Evolutionary conservation across 257 asterid species (phyloP), one percentile per base, ranked within the genome.

Genomic region (Ilex aquifolium): DNA sequence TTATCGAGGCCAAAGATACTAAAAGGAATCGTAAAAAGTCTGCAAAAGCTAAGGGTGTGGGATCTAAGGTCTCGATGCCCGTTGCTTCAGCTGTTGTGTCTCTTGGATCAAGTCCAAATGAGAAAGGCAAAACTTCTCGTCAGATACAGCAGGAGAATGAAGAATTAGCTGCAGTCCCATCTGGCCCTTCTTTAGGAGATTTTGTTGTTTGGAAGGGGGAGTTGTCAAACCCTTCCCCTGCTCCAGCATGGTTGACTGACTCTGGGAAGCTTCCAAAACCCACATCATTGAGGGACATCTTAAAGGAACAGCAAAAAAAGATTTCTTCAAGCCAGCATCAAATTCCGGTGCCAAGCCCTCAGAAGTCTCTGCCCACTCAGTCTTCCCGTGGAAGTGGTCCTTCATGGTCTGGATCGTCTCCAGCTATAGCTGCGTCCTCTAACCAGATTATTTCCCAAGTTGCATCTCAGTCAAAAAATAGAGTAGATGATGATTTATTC

Each of bases 181-280:
- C 95, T 30, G 99, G 95, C 36, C 95, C 96, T 60, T 93, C 97
- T 27, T 76, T 92, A 21, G 97, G 97, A 44, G 99, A 93, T 82
- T 93, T 79, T 82, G 95, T 93, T 68, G 52, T 78, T 32, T 87
- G 96, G 96, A 89, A 85, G 69, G 99, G 83, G 15, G 99, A 93
- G 63, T 27, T 95, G 5, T 60, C 84, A 7, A 79, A 70, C 71
- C 74, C 88, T 60, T 65, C 86, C 62, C 82, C 95, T 31, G 84
- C 76, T n/a, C 95, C 95, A 61, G 97, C 95, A 31, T 93, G 99
- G 99, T 83, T 88, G 67, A 77, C 86, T 27, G 96, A 87, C 57
- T 68, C 94, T 42, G 85, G 84, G 50, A 93, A 90, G 76, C 21
- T 74, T 44, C 61, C 82, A 16, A 87, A 87, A 74, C 82, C 95